Evolutionary conservation across 1,284 basidiomycete species (phyloP), one percentile per base, ranked within the genome.

Genomic region (Boletus mariae): DNA sequence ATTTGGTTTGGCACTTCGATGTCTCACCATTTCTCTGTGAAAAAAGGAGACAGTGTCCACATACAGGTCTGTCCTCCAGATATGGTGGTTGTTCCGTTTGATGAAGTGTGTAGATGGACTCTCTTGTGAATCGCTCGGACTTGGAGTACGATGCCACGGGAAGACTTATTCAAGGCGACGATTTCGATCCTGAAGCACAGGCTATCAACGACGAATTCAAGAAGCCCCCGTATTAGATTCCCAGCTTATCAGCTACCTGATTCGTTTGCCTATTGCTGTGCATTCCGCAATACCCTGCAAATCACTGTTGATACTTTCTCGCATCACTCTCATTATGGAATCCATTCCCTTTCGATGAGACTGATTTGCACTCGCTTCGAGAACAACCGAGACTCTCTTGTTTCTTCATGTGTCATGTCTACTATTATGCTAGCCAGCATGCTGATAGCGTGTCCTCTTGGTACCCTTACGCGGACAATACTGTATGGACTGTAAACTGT

Each of bases 171-270:
- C 75, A 72, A 59, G 61, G 65, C 20, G 74, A 75, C 44, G 65
- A 66, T 31, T 77, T 73, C 56, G 82, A 87, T 61, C 70, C 76
- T 7, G 84, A 87, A 66, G 73, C 80, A 7, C 82, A 83, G 52
- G 70, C 69, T 35, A 78, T 82, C 62, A 77, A 67, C 60, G 71
- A 79, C 51, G 83, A 86, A 57, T 85, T 84, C 75, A 87, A 87
- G 68, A 75, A 72, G 17, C 78, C 79, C 10, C 79, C 78, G 1
- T 83, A 83, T 58, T 80, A 75, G 64, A 56, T 28, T 38, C 13
- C 7, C 31, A 2, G 23, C 12, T 5, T 53, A 44, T 37, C n/a
- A 7, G 25, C 12, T 7, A 26, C 25, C 17, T 13, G 8, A 20
- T 28, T 28, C 34, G 15, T 23, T 23, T 11, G 20, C 10, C 5